phyloP scores from a whole-genome alignment of 495 filamentous ascomycete genomes.

The Hypoxylon trugodes region DNA sequence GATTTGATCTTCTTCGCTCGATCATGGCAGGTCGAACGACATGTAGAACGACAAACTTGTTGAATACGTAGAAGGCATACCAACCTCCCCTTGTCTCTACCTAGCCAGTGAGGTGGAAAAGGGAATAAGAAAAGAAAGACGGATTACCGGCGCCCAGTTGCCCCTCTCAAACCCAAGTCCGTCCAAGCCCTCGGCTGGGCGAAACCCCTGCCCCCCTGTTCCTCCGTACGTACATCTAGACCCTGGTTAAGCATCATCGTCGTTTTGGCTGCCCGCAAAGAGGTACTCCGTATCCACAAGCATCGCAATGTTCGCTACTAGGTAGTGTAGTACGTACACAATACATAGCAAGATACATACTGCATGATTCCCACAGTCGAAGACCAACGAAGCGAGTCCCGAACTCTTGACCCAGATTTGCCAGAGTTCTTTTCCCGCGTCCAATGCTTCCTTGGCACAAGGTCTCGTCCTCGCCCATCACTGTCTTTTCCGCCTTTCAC shows the following conservation, averaged over 20 bases:
- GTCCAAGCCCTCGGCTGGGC: slow-evolving; percentile 34
- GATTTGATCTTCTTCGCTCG: slow-evolving; percentile 5
- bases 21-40: slow-evolving; percentile 31
- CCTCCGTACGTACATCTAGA: slow-evolving; percentile 27
- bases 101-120: background rate
- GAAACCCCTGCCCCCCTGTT: slow-evolving; percentile 37
- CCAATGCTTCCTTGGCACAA: slow-evolving; percentile 42
- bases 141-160: slow-evolving; percentile 17
- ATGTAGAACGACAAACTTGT: slow-evolving; percentile 13
- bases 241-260: slow-evolving; percentile 42
- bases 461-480: slow-evolving; percentile 36
- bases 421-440: slow-evolving; percentile 42
- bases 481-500: slow-evolving; percentile 41
- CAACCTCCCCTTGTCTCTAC: slow-evolving; percentile 19
- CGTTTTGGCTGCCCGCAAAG: slow-evolving; percentile 39
- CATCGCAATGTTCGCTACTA: slow-evolving; percentile 23
- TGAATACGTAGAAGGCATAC: too few relatives aligned
- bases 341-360: slow-evolving; percentile 13
- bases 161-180: slow-evolving; percentile 16
- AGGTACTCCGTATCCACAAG: slow-evolving; percentile 36
- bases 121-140: background rate
- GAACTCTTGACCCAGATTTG: slow-evolving; percentile 41
- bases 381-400: slow-evolving; percentile 1
- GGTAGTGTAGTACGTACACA: slow-evolving; percentile 9
- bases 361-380: slow-evolving; percentile 32